Base-by-base conservation (phyloP, 2,329 filamentous ascomycete species). In the Colletotrichum tropicale region DNA sequence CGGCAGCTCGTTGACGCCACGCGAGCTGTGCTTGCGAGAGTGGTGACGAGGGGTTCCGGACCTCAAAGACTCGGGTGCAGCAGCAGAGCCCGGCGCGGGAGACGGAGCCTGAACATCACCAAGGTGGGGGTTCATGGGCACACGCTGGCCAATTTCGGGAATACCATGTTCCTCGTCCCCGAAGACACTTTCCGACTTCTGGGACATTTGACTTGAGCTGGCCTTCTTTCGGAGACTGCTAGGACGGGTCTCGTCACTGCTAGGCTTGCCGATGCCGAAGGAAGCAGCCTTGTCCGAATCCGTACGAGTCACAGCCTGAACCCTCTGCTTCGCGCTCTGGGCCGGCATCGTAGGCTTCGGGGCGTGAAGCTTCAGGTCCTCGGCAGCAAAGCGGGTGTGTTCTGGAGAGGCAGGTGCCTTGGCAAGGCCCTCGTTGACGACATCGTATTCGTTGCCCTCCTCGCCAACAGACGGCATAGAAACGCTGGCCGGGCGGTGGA, bases 41-140 rank as follows among this genome's bases (percentile, higher is more conserved):
- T 96, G 94, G 76, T 92, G 85, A 78, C 88, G 89, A 43, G 77
- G 77, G 13, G 77, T 78, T 76, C 88, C 88, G 70, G 79, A 78
- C 65, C 84, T 84, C 68, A 75, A 71, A 48, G 77, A 78, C 65
- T 86, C 83, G 24, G 85, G 82, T 64, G 83, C 81, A 64, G 79
- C 80, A 5, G 85, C 83, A 6, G 85, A 80, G 60, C 84, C 84
- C 10, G 93, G 93, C 4, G 92, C 91, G 2, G 96, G 96, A 3
- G 96, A 97, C 4, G 97, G 97, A 16, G 97, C 97, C 86, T 99
- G 97, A 12, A 98, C 97, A 83, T 98, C 96, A 77, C 97, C 97
- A 58, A 97, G 95, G 83, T 97, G 92, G 69, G 93, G 94, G 82
- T 97, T 94, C 95, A 99, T 97, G 66, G 97, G 97, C 52, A 99